A percentile compares a stretch with the other conserved stretches of the same genome.
Evolutionary conservation across 768 basidiomycete genomes (phyloP).

Genomic region (Tephrocybe rancida): DNA sequence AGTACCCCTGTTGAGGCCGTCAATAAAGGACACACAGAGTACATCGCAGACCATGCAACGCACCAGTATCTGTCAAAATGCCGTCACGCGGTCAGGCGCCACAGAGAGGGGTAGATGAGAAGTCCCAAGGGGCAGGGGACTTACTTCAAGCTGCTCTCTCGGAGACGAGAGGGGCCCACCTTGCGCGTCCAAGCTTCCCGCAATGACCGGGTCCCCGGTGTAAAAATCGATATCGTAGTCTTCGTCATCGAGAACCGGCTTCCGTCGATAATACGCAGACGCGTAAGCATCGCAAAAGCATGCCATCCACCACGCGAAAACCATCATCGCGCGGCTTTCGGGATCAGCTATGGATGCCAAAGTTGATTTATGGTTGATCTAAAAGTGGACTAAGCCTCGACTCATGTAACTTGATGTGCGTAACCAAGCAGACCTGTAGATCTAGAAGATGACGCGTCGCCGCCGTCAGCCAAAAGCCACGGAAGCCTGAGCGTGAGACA

Average conservation of each 20-base stretch:
- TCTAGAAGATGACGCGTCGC: conserved; percentile 80
- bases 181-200: conserved; percentile 53
- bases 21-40: conserved; percentile 13
- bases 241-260: conserved; percentile 84
- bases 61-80: conserved; percentile 63
- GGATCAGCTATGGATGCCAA: conserved; percentile 73
- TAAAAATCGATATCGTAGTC: conserved; percentile 92
- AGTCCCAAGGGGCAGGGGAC: conserved; percentile 14
- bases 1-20: conserved; percentile 65
- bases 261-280: conserved; percentile 81
- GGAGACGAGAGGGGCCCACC: conserved; percentile 56
- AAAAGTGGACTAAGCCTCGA: conserved; percentile 13
- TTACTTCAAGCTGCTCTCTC: conserved; percentile 79
- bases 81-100: conserved; percentile 14
- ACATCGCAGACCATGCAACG: conserved; percentile 26
- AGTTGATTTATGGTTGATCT: conserved; percentile 87
- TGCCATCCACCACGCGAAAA: conserved; percentile 95
- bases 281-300: conserved; percentile 84
- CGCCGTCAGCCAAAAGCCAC: conserved; percentile 81
- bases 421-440: conserved; percentile 55
- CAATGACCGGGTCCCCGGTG: conserved; percentile 62
- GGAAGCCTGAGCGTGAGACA: conserved; percentile 58
- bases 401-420: conserved; percentile 2
- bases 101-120: conserved; percentile 3
- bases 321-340: conserved; percentile 81